These are phyloP conservation scores for Pythium rishiriense DNA, from an alignment of 352 stramenopile species.

Conservation along the genomic window DNA sequence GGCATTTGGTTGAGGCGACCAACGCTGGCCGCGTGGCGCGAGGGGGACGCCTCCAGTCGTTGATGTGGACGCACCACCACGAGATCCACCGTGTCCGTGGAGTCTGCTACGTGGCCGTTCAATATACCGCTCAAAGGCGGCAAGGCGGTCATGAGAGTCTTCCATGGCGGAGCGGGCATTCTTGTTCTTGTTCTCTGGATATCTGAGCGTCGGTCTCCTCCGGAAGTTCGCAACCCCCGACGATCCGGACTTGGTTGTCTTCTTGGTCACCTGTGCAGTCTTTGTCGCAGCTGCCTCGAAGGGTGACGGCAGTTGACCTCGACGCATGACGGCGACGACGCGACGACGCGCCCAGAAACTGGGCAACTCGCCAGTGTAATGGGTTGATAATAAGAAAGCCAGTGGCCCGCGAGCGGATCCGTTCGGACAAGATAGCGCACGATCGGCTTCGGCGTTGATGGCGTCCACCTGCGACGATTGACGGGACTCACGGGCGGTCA, in stretches of 20 bases:
- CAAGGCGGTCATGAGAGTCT: background rate
- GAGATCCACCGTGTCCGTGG: background rate
- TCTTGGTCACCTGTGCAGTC: conserved; percentile 25
- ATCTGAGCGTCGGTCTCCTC: too few species aligned
- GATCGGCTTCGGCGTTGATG: too few species aligned
- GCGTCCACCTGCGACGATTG: background rate
- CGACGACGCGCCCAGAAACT: conserved; percentile 16
- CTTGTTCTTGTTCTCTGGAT: background rate
- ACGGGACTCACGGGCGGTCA: too few species aligned
- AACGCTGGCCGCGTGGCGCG: background rate
- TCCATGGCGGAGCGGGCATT: background rate
- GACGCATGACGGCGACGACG: conserved; percentile 13
- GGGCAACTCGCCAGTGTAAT: conserved; percentile 5
- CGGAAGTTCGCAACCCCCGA: background rate
- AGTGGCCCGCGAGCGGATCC: too few species aligned
- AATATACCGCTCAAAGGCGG: too few species aligned
- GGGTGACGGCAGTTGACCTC: conserved; percentile 23
- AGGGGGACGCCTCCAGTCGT: background rate
- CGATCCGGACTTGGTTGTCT: conserved; percentile 1
- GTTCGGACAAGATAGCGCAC: too few species aligned
- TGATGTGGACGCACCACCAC: background rate
- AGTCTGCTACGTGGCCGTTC: background rate
- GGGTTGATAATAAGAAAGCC: conserved; percentile 17
- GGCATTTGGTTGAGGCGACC: background rate
- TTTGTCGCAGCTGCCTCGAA: conserved; percentile 11